Percentiles rank a stretch among this genome's conserved stretches.
These are phyloP conservation scores for Sugiyamaella sp. DNA, from an alignment of 1,139 yeast species.

Conservation along the genomic window DNA sequence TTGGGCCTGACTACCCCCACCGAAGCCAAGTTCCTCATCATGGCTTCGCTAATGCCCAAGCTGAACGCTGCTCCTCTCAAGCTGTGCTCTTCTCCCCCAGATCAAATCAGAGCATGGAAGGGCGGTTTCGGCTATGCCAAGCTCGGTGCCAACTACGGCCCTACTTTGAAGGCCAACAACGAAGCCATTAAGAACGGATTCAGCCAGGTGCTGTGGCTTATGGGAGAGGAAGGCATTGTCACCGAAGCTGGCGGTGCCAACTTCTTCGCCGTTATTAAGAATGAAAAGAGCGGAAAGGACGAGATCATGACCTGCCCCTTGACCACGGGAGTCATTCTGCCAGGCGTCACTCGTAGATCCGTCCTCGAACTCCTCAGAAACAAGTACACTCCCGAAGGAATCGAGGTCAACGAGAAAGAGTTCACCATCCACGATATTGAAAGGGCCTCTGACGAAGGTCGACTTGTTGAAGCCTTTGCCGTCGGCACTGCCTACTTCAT, in stretches of 20 bases:
- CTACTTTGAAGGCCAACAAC: slow-evolving; percentile 46
- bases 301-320: slow-evolving; percentile 51
- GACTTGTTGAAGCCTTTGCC: slow-evolving; percentile 50
- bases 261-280: slow-evolving; percentile 48
- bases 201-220: slow-evolving; percentile 51
- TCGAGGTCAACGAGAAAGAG: slow-evolving; percentile 44
- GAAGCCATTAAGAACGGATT: slow-evolving; percentile 47
- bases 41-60: slow-evolving; percentile 45
- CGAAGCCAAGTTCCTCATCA: slow-evolving; percentile 45
- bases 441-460: slow-evolving; percentile 44
- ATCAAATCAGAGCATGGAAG: slow-evolving; percentile 51
- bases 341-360: slow-evolving; percentile 51
- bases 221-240: slow-evolving; percentile 46
- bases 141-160: slow-evolving; percentile 53
- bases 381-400: slow-evolving; percentile 37
- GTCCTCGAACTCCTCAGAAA: slow-evolving; percentile 44
- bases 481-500: slow-evolving; percentile 51
- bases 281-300: slow-evolving; percentile 41
- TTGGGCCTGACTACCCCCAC: slow-evolving; percentile 48
- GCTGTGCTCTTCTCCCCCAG: slow-evolving; percentile 44
- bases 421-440: slow-evolving; percentile 46
- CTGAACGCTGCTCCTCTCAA: slow-evolving; percentile 43
- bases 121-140: slow-evolving; percentile 52
- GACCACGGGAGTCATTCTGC: slow-evolving; percentile 48
- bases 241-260: slow-evolving; percentile 54